These are phyloP conservation scores for Diplosphaera chodatii DNA, from an alignment of 139 green algal species.

Conservation along the genomic window DNA sequence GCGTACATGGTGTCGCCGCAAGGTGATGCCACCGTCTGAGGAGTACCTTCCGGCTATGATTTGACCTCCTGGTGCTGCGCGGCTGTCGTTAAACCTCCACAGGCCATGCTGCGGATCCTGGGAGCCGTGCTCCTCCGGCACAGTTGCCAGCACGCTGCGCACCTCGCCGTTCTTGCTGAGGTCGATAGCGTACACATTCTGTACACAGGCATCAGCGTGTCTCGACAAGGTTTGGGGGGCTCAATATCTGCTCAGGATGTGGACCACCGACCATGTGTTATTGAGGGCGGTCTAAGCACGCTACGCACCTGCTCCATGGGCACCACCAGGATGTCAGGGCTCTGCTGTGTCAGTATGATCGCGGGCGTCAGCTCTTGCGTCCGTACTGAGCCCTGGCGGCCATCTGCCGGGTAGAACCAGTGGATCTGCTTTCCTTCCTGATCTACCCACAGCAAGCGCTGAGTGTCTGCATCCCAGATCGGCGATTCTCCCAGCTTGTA, in stretches of 20 bases:
- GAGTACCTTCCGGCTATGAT: background rate
- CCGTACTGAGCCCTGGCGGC: background rate
- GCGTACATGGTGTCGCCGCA: too few species aligned
- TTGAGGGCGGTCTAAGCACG: too few species aligned
- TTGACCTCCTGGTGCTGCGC: too few species aligned
- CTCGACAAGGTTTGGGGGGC: background rate
- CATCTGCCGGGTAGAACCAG: background rate
- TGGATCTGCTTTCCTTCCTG: background rate
- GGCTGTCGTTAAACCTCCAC: background rate
- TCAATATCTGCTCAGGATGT: too few species aligned
- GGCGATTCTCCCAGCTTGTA: background rate
- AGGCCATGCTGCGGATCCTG: background rate
- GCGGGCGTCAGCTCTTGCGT: background rate
- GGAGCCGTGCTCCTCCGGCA: background rate
- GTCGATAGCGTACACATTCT: background rate
- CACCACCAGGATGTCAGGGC: background rate
- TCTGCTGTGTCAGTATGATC: background rate
- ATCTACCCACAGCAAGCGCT: background rate
- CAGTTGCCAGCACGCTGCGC: background rate
- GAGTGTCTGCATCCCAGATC: background rate
- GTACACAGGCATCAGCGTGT: too few species aligned
- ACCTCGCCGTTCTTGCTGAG: background rate
- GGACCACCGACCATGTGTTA: too few species aligned
- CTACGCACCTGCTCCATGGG: background rate
- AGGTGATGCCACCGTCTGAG: too few species aligned